Evolutionary conservation across 1,284 basidiomycete genomes (phyloP), one percentile per base, ranked within the genome.

Genomic region (Puccinia triticina): DNA sequence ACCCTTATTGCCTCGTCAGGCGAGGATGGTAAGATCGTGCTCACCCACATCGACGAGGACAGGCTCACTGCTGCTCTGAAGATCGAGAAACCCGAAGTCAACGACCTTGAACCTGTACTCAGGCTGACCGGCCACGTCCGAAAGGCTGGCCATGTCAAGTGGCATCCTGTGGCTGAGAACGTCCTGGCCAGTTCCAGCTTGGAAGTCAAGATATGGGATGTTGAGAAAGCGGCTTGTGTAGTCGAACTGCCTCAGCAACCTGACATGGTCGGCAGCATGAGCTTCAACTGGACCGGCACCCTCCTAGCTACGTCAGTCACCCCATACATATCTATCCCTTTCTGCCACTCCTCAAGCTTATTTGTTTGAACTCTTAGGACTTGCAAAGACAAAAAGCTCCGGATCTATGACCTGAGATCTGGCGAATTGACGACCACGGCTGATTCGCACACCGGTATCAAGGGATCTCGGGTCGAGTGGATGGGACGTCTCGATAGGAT

Each of bases 161-260:
- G 95, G 90, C 94, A 98, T 87, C 96, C 96, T 0, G 94, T 94
- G 0, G 95, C 96, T 0, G 88, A 91, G 77, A 93, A 94, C 85
- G 91, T 98, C 16, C 89, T 99, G 40, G 93, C 94, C 0, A 93
- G 92, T 61, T 92, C 95, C 0, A 93, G 93, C 0, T 94, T 94
- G 61, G 96, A 99, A 85, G 91, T 98, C 84, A 94, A 94, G 87
- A 89, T 99, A 0, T 98, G 94, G 93, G 96, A 98, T 88, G 90
- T 97, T 79, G 91, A 91, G 5, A 89, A 90, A 67, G 89, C 91
- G 0, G 73, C 84, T 2, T 89, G 93, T 1, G 89, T 90, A 83
- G 88, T 90, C 37, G 89, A 91, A 29, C 88, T 98, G 37, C 88
- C 88, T 11, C 93, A 94, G 0, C 95, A 98, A 85, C 91, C 89